Percentiles rank a stretch among this genome's conserved stretches.
Conservation (phyloP, 495 filamentous ascomycete species). For the Aspergillus hancockii region DNA sequence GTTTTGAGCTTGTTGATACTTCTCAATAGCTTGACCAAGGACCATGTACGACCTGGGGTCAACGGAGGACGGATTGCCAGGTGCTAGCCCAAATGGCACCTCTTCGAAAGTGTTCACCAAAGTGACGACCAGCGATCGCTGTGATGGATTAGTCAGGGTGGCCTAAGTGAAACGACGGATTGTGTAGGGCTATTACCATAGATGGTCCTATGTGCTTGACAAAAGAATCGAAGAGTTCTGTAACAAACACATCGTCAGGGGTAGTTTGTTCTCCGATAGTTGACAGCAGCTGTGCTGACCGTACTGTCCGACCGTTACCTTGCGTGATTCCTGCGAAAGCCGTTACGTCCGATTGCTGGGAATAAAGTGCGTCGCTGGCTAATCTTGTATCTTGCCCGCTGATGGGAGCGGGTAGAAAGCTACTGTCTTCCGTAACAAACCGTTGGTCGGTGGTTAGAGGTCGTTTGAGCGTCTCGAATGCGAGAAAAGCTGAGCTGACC, state of each 20-base stretch:
- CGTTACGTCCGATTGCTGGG: too few relatives aligned
- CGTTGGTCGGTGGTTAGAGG: slow-evolving; percentile 30
- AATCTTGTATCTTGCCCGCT: neutral
- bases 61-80: slow-evolving; percentile 65
- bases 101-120: slow-evolving; percentile 84
- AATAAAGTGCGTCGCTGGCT: slow-evolving; percentile 28
- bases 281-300: slow-evolving; percentile 15
- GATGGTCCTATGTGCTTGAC: slow-evolving; percentile 85
- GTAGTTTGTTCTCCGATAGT: slow-evolving; percentile 17
- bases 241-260: slow-evolving; percentile 37
- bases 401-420: slow-evolving; percentile 14
- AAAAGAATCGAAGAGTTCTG: slow-evolving; percentile 85
- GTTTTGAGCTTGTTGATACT: slow-evolving; percentile 73
- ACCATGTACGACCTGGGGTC: slow-evolving; percentile 77
- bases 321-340: slow-evolving; percentile 25
- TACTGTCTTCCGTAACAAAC: neutral
- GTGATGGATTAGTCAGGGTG: slow-evolving; percentile 21
- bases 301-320: slow-evolving; percentile 50
- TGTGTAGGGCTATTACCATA: slow-evolving; percentile 57
- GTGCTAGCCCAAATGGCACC: slow-evolving; percentile 70
- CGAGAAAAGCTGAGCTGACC: slow-evolving; percentile 83
- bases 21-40: slow-evolving; percentile 70
- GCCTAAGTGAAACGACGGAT: neutral
- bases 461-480: slow-evolving; percentile 79
- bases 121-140: slow-evolving; percentile 87